Evolutionary conservation across 2,329 filamentous ascomycete species (phyloP).

Genomic region (Cordyceps farinosa): DNA sequence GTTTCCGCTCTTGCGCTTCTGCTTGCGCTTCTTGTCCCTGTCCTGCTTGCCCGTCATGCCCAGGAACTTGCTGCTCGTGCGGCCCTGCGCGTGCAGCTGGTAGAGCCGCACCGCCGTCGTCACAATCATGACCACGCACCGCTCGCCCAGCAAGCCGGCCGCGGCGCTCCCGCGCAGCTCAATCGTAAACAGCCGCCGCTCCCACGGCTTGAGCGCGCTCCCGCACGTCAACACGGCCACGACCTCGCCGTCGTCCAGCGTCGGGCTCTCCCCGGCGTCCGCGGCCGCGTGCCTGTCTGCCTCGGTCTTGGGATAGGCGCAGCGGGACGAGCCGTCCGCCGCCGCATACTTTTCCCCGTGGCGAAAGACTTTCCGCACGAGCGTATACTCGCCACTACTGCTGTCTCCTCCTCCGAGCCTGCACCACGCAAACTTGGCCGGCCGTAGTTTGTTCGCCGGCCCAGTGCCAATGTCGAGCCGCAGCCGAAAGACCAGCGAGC

Average conservation of each 20-base stretch:
- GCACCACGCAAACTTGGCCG: slow-evolving; percentile 2
- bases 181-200: not conserved
- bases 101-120: not conserved
- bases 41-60: not conserved
- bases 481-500: not conserved
- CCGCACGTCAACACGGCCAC: not conserved
- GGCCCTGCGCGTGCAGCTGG: not conserved
- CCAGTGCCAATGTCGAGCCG: not conserved
- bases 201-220: not conserved
- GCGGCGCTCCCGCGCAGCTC: not conserved
- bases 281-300: not conserved
- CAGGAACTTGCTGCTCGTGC: not conserved
- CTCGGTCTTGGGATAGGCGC: not conserved
- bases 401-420: not conserved
- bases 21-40: not conserved
- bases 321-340: not conserved
- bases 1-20: not conserved
- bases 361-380: not conserved
- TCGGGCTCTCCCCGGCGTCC: not conserved
- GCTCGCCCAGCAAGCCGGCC: not conserved
- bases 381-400: not conserved
- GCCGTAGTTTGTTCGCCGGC: not conserved
- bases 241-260: not conserved
- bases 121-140: slow-evolving; percentile 1
- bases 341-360: not conserved